These are phyloP conservation scores for Boletus vermiculosoides DNA, from an alignment of 768 basidiomycete genomes.

Conservation along the genomic window DNA sequence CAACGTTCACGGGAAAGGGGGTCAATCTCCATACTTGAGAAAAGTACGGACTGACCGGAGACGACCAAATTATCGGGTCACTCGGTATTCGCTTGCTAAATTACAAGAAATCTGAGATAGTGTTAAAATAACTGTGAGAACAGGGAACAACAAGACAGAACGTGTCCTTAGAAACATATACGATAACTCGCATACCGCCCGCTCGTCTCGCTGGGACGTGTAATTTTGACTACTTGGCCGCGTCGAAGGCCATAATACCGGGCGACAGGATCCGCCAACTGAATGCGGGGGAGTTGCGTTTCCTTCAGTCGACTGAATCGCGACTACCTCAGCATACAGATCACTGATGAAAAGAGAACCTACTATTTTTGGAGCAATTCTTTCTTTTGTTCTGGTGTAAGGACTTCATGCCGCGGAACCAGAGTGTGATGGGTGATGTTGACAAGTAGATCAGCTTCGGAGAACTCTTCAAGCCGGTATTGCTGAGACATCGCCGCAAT, in stretches of 20 bases:
- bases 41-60: conserved; percentile 1
- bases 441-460: conserved; percentile 92
- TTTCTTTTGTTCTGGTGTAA: conserved; percentile 84
- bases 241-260: conserved; percentile 95
- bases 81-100: conserved; percentile 12
- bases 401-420: conserved; percentile 89
- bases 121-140: conserved; percentile 3
- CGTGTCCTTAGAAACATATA: conserved; percentile 66
- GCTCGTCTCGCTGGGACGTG: conserved; percentile 92
- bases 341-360: conserved; percentile 35
- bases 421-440: conserved; percentile 97
- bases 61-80: background rate
- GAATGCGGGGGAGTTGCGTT: conserved; percentile 96
- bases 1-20: background rate
- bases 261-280: conserved; percentile 95
- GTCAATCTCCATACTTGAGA: background rate
- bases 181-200: conserved; percentile 92
- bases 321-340: conserved; percentile 7
- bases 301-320: conserved; percentile 86
- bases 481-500: conserved; percentile 86
- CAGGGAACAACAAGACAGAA: background rate
- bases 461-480: conserved; percentile 92
- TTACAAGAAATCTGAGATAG: conserved; percentile 13
- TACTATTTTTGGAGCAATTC: conserved; percentile 89
- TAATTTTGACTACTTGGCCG: conserved; percentile 98